Conservation (phyloP, 495 filamentous ascomycete genomes). For the Penicillium cataractarum region DNA sequence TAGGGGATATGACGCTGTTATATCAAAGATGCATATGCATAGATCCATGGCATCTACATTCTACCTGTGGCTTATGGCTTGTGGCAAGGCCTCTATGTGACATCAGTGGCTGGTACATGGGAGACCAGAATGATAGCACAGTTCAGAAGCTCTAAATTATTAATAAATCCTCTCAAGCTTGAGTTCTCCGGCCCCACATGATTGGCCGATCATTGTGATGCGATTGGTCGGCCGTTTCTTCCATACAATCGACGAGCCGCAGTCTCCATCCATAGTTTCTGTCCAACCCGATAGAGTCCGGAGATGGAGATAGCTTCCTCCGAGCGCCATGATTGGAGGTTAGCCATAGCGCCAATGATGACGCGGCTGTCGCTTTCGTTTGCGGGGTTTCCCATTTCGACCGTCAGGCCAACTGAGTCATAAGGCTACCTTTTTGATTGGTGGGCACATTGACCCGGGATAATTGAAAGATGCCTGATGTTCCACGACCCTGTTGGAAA, state of each 20-base stretch:
- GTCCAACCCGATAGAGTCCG: not conserved
- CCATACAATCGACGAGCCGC: not conserved
- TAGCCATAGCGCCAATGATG: not conserved
- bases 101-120: conserved; percentile 12
- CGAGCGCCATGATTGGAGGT: not conserved
- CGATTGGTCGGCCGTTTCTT: conserved; percentile 1
- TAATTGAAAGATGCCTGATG: not conserved
- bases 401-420: not conserved
- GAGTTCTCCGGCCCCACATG: conserved; percentile 1
- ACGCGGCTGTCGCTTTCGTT: conserved; percentile 3
- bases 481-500: not conserved
- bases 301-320: not conserved
- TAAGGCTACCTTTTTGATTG: not conserved
- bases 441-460: not conserved
- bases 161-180: not conserved
- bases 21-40: not conserved
- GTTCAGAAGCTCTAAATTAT: not conserved
- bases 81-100: conserved; percentile 2
- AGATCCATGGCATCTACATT: not conserved
- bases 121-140: not conserved
- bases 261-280: not conserved
- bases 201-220: not conserved
- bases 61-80: not conserved
- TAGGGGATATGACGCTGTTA: not conserved
- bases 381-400: not conserved